phyloP scores from a whole-genome alignment of 495 filamentous ascomycete genomes.

The Daldinia decipiens region DNA sequence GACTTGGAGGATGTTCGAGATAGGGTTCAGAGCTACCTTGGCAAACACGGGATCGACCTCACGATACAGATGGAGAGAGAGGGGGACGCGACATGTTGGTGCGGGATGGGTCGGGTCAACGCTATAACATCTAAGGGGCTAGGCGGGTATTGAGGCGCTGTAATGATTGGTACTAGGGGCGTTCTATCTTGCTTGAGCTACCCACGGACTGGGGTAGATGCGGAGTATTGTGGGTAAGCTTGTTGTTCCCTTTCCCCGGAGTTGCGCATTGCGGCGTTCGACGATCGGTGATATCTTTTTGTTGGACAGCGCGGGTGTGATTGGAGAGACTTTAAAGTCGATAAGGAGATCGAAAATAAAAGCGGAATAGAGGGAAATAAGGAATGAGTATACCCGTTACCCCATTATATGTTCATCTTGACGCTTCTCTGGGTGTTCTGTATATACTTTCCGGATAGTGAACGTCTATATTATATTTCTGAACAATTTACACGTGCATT shows the following conservation, averaged over 20 bases:
- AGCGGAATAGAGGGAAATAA: constrained; percentile 18
- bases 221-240: neutral
- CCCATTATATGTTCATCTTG: constrained; percentile 17
- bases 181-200: constrained; percentile 6
- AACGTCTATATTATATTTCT: constrained; percentile 3
- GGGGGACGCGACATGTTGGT: constrained; percentile 83
- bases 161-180: constrained; percentile 1
- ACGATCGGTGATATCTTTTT: constrained; percentile 7
- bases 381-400: constrained; percentile 32
- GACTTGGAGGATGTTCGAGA: constrained; percentile 82
- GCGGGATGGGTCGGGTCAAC: constrained; percentile 57
- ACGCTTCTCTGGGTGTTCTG: constrained; percentile 10
- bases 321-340: constrained; percentile 14
- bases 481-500: constrained; percentile 8
- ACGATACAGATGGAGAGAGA: constrained; percentile 80
- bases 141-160: constrained; percentile 30
- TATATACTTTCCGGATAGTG: constrained; percentile 35
- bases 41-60: constrained; percentile 72
- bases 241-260: neutral
- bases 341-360: constrained; percentile 6
- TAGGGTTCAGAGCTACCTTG: constrained; percentile 68
- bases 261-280: neutral
- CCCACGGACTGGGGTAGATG: neutral
- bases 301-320: constrained; percentile 19
- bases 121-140: constrained; percentile 30